Evolutionary conservation across 2,329 filamentous ascomycete genomes (phyloP).

Genomic region (Beauveria sp.): DNA sequence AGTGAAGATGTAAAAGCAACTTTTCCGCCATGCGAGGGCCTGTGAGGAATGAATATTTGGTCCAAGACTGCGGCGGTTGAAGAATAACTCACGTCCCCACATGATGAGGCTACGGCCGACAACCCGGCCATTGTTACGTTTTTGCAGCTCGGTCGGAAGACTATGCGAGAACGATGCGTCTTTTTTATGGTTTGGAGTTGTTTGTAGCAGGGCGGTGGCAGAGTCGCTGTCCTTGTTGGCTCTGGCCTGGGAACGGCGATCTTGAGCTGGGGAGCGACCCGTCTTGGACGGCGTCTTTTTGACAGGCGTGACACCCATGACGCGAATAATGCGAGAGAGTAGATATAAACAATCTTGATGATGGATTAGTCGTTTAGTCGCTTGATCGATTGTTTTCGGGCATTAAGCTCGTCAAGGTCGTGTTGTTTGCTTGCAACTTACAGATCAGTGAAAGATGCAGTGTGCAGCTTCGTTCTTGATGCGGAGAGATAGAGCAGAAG

Average conservation of each 20-base stretch:
- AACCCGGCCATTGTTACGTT: constrained; percentile 21
- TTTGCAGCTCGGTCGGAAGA: constrained; percentile 16
- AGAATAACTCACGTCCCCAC: constrained; percentile 33
- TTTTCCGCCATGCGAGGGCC: constrained; percentile 40
- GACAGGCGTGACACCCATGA: constrained; percentile 13
- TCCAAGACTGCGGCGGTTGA: neutral
- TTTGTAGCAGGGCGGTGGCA: neutral
- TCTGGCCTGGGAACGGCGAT: constrained; percentile 12
- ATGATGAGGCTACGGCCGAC: constrained; percentile 31
- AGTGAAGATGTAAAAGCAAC: constrained; percentile 32
- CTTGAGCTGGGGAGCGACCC: constrained; percentile 12
- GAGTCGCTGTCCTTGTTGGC: constrained; percentile 12
- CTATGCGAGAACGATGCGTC: neutral
- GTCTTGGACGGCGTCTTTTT: constrained; percentile 17
- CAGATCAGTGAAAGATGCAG: neutral
- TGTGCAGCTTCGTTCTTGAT: neutral
- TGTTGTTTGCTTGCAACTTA: neutral
- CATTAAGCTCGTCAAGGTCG: neutral
- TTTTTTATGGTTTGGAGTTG: neutral
- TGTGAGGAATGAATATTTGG: constrained; percentile 16
- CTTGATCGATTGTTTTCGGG: neutral
- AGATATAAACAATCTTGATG: neutral
- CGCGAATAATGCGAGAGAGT: neutral
- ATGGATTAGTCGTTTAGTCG: no score
- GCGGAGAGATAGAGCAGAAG: neutral